Conservation (phyloP, 1,284 basidiomycete genomes). For the Coniophora puteana region DNA sequence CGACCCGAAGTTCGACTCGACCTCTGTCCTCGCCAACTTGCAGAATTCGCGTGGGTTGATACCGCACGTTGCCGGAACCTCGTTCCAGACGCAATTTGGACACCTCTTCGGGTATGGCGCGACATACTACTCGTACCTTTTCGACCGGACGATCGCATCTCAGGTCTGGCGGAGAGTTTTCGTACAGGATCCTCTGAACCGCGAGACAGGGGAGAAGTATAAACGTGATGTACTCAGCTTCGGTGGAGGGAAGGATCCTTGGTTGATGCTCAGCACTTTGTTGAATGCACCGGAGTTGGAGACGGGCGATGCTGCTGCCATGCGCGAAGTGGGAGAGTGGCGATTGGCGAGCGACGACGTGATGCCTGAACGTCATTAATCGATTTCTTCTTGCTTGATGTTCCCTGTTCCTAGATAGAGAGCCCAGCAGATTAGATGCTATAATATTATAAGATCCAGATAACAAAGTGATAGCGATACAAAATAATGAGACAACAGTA, state of each 20-base stretch:
- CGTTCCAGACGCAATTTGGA: slow-evolving; percentile 94
- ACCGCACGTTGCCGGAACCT: slow-evolving; percentile 77
- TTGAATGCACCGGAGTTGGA: slow-evolving; percentile 62
- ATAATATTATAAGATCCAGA: too few relatives aligned
- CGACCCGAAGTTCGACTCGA: slow-evolving; percentile 65
- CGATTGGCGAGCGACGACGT: slow-evolving; percentile 73
- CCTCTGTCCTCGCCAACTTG: slow-evolving; percentile 58
- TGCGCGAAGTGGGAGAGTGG: slow-evolving; percentile 89
- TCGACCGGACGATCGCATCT: slow-evolving; percentile 93
- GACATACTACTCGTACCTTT: slow-evolving; percentile 96
- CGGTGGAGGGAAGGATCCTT: slow-evolving; percentile 92
- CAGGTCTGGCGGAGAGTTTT: slow-evolving; percentile 86
- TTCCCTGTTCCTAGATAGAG: not conserved
- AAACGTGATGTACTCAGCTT: slow-evolving; percentile 74
- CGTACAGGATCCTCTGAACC: slow-evolving; percentile 53
- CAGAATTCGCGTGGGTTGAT: slow-evolving; percentile 74
- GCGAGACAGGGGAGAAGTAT: slow-evolving; percentile 73
- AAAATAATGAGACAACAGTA: not conserved
- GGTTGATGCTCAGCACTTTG: slow-evolving; percentile 85
- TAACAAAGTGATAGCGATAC: not conserved
- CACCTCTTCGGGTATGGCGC: slow-evolving; percentile 97
- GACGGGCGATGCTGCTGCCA: slow-evolving; percentile 75
- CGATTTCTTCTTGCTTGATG: not conserved
- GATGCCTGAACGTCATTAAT: slow-evolving; percentile 46
- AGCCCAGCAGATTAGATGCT: too few relatives aligned